Evolutionary conservation across 345 rosid genomes (phyloP).

Genomic region (Diplotaxis tenuifolia): DNA sequence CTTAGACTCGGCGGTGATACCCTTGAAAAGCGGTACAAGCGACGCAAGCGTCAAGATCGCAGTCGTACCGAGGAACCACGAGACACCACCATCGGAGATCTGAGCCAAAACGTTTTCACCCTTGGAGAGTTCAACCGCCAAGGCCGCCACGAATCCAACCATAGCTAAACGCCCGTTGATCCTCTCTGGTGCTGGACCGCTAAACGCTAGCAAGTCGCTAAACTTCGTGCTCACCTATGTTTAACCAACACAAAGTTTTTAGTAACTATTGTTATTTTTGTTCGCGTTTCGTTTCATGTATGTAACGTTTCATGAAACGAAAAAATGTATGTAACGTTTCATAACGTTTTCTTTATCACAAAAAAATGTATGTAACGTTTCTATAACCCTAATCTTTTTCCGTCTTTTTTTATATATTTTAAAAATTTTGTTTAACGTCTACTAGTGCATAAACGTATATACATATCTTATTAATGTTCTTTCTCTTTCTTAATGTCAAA

Average conservation of each 20-base stretch:
- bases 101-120: constrained; percentile 67
- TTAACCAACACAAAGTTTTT: background rate
- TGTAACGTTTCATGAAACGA: no score
- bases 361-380: background rate
- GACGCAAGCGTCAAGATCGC: constrained; percentile 58
- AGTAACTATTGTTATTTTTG: background rate
- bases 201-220: constrained; percentile 25
- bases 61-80: constrained; percentile 57
- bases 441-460: background rate
- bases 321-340: background rate
- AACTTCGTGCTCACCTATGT: constrained; percentile 56
- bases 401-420: background rate
- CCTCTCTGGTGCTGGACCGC: constrained; percentile 1
- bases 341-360: no score
- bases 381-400: background rate
- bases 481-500: background rate
- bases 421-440: background rate
- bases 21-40: constrained; percentile 53
- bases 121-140: constrained; percentile 57
- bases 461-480: background rate
- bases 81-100: constrained; percentile 52
- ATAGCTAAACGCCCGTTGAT: constrained; percentile 42
- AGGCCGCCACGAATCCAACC: constrained; percentile 72
- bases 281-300: background rate
- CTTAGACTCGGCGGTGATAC: constrained; percentile 52